These are phyloP conservation scores for Xylaria intraflava DNA, from an alignment of 495 filamentous ascomycete species.

Conservation along the genomic window DNA sequence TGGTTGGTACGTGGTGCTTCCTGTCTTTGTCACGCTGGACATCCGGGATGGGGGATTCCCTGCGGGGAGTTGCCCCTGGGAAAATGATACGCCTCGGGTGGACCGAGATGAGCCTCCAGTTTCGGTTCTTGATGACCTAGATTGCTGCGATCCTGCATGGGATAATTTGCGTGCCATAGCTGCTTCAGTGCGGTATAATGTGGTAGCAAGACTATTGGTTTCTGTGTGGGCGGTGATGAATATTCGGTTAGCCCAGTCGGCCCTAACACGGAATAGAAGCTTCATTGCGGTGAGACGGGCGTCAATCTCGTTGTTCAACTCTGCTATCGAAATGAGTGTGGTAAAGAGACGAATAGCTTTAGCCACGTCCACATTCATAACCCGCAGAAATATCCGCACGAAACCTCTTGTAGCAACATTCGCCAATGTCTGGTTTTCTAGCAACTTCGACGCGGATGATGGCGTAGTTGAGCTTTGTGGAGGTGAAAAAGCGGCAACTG, in stretches of 20 bases:
- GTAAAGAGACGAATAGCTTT: constrained; percentile 50
- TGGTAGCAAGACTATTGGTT: constrained; percentile 61
- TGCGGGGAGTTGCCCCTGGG: constrained; percentile 36
- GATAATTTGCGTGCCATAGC: constrained; percentile 44
- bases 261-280: constrained; percentile 74
- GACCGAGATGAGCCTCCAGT: constrained; percentile 27
- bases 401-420: constrained; percentile 52
- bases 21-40: constrained; percentile 31
- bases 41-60: constrained; percentile 28
- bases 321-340: constrained; percentile 53
- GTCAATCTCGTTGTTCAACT: constrained; percentile 50
- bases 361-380: constrained; percentile 45
- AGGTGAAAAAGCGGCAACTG: constrained; percentile 22
- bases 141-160: constrained; percentile 41
- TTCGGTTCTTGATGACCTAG: constrained; percentile 33
- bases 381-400: constrained; percentile 54
- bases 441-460: constrained; percentile 21
- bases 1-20: constrained; percentile 33
- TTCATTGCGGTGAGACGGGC: constrained; percentile 77
- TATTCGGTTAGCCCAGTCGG: constrained; percentile 67
- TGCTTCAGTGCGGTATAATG: constrained; percentile 60
- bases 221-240: constrained; percentile 60
- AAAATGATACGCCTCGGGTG: constrained; percentile 41
- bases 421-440: constrained; percentile 38
- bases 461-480: constrained; percentile 15